Conservation (phyloP, 495 filamentous ascomycete genomes). For the Sabuloglossum arenarium region DNA sequence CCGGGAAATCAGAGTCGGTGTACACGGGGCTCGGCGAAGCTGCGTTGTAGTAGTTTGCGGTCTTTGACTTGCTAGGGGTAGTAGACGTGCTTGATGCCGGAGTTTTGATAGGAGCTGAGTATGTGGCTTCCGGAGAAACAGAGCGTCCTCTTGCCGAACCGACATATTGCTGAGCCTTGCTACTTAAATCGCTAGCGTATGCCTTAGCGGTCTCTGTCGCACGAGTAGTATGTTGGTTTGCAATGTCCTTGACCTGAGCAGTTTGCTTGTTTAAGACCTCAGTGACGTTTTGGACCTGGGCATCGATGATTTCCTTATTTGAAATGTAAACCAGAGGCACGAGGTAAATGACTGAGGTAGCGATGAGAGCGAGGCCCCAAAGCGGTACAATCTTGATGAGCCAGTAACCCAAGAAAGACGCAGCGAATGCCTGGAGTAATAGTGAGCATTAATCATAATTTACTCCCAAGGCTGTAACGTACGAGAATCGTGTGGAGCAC, state of each 20-base stretch:
- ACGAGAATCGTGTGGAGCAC: constrained; percentile 59
- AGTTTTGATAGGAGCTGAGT: background rate
- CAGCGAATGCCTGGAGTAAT: constrained; percentile 42
- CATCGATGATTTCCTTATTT: constrained; percentile 88
- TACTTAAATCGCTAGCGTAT: constrained; percentile 64
- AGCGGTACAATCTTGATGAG: constrained; percentile 83
- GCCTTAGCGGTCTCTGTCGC: constrained; percentile 58
- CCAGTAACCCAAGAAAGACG: constrained; percentile 74
- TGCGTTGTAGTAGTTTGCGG: background rate
- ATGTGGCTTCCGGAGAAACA: constrained; percentile 20
- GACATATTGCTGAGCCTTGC: constrained; percentile 64
- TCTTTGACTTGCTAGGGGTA: constrained; percentile 7
- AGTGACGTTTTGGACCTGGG: constrained; percentile 48
- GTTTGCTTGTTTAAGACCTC: constrained; percentile 66
- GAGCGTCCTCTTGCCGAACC: constrained; percentile 29
- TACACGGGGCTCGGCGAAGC: background rate
- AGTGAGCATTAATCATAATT: background rate
- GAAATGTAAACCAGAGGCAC: constrained; percentile 75
- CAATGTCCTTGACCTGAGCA: constrained; percentile 55
- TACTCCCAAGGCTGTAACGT: constrained; percentile 21
- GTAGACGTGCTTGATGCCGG: background rate
- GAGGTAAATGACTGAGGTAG: constrained; percentile 57
- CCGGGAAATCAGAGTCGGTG: constrained; percentile 8
- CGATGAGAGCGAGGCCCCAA: constrained; percentile 75
- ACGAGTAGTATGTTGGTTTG: constrained; percentile 59